Base-by-base conservation (phyloP, 2,329 filamentous ascomycete species). In the Thielaviopsis musarum region DNA sequence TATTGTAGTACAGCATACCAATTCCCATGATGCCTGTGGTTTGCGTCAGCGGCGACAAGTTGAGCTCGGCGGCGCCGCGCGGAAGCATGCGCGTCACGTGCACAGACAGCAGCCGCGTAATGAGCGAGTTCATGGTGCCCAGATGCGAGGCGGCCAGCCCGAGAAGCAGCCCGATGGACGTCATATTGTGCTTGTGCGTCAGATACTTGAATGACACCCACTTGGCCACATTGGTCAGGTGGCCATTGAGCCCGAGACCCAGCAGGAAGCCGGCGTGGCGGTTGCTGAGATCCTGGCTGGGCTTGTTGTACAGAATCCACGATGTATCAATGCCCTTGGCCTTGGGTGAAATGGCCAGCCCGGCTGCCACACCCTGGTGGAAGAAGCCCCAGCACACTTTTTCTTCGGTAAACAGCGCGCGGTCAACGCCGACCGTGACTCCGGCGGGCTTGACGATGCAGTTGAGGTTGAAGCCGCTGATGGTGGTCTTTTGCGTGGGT, bases 121-220 rank as follows among this genome's bases (percentile, higher is more conserved):
- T 91, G 28, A 96, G 77, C 1, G 88, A 93, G 69, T 98, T 93
- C 91, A 97, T 97, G 2, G 91, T 97, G 1, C 94, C 93, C 65
- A 96, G 78, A 68, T 95, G 95, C 1, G 93, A 97, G 26, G 88
- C 93, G 9, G 93, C 91, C 19, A 98, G 76, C 0, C 93, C 93
- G 0, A 98, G 77, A 2, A 98, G 77, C n/a, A 98, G 76, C 10
- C 93, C 93, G 59, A 98, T 91, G 0, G 93, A 97, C 24, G 93
- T 97, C 93, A 98, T 98, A 26, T 91, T 95, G 70, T 98, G 94
- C 67, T 98, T 98, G 1, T 93, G 91, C 0, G 93, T 98, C n/a
- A 98, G 75, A 65, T 98, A 98, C 68, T 96, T 97, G 78, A 97
- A 98, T 9, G 91, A 91, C 52, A 98, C 85, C 91, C 93, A 98